Evolutionary conservation across 495 filamentous ascomycete species (phyloP), one percentile per base, ranked within the genome.

Genomic region (Amniculicola lignicola): DNA sequence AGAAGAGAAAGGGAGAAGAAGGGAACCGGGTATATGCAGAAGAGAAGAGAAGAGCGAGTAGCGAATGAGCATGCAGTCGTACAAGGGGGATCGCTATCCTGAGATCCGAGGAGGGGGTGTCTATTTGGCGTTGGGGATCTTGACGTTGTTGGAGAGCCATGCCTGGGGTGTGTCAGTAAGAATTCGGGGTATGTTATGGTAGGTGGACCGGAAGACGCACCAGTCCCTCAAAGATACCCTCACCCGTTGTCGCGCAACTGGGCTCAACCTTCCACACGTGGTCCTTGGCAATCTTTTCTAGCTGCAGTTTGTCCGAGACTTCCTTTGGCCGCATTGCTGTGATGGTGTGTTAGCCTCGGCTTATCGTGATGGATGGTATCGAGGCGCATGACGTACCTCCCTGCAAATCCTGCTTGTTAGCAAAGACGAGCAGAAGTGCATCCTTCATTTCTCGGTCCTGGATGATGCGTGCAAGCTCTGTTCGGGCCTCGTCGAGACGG

Each of bases 391-490:
- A 15, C 67, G 52, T 39, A 96, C 92, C 88, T 63, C 86, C 88
- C 31, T 70, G 70, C 46, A 96, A 77, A 80, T 97, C 94, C 72
- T 97, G 93, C 80, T 97, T 98, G 73, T 98, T 98, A 21, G 94
- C 94, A 71, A 98, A 96, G 24, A 98, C 93, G 33, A 98, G 73
- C 46, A 98, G 74, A 61, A 96, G 73, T 21, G 89, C 88, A 68
- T 98, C 93, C 74, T 91, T 93, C 93, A 98, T 97, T 80, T 98
- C 93, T 40, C 90, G 80, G 67, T 98, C 93, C 65, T 91, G 88
- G 69, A 98, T 95, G 66, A 98, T 96, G 62, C 90, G 87, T 66
- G 95, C 87, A 28, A 98, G 75, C 67, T 98, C 93, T 42, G 83
- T 86, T 58, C 82, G 80, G 37, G 93, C 94, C 72, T 98, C 93